Percentiles rank a stretch among this genome's conserved stretches.
Evolutionary conservation across 2,329 filamentous ascomycete species (phyloP).

Genomic region (Alternaria novae-zelandiae): DNA sequence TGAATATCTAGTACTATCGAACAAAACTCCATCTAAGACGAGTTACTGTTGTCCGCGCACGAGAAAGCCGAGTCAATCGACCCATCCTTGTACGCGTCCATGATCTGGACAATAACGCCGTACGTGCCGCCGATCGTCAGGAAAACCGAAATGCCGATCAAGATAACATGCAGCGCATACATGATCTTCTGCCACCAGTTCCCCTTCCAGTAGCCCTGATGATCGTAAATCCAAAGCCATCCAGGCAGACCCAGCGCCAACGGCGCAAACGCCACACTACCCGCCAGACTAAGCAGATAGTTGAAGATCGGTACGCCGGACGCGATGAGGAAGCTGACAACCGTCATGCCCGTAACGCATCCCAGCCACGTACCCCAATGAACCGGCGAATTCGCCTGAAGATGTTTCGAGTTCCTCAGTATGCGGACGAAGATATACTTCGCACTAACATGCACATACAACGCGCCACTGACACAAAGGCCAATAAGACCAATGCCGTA

Average conservation of each 20-base stretch:
- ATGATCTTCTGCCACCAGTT: conserved; percentile 41
- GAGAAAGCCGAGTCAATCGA: conserved; percentile 50
- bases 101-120: conserved; percentile 59
- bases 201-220: conserved; percentile 51
- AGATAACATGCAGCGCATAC: conserved; percentile 51
- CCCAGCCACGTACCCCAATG: conserved; percentile 66
- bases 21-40: conserved; percentile 16
- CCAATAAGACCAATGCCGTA: conserved; percentile 66
- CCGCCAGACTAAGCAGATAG: conserved; percentile 58
- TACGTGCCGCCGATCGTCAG: conserved; percentile 58
- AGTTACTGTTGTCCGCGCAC: conserved; percentile 42
- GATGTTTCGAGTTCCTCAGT: conserved; percentile 58
- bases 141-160: conserved; percentile 57
- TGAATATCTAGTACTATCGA: too few species aligned
- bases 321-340: conserved; percentile 59
- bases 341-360: conserved; percentile 52
- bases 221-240: conserved; percentile 60
- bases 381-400: conserved; percentile 58
- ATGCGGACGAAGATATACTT: conserved; percentile 65
- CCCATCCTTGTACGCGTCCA: conserved; percentile 58
- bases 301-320: conserved; percentile 64
- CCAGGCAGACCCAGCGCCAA: conserved; percentile 57
- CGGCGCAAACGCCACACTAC: conserved; percentile 59
- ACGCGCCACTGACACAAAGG: conserved; percentile 57
- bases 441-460: conserved; percentile 59